Base-by-base conservation (phyloP, 139 green algal genomes). In the Edaphochlamys debaryana region DNA sequence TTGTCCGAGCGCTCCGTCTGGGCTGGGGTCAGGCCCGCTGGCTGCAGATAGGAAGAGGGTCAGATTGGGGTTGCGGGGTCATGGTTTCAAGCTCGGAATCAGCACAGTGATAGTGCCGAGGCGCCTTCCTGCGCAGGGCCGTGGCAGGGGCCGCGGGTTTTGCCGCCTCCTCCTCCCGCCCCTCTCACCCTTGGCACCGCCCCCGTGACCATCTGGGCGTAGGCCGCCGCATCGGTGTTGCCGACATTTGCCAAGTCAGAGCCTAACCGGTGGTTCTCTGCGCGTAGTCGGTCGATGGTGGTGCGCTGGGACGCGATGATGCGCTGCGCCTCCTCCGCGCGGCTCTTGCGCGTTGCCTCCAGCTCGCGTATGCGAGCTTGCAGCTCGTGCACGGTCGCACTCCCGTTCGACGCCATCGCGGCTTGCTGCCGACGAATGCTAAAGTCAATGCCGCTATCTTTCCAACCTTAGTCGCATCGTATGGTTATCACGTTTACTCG, bases 1-100 rank as follows among this genome's bases (percentile, higher is more conserved):
- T 87, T 90, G 54, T 90, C 80, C 20, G 74, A 67, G 3, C 86
- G 80, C 3, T 87, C 86, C 62, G 79, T 64, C 63, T 87, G 86
- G 0, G 74, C 68, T 22, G 56, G 75, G 0, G 75, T 81, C 1
- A 81, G 75, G 1, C 60, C 60, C 8, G 60, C 19, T 0, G 75
- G 60, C 75, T 81, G 75, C 4, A 13, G 37, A n/a, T n/a, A n/a
- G n/a, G n/a, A n/a, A n/a, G n/a, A n/a, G n/a, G n/a, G n/a, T n/a
- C n/a, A 19, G 50, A 25, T 7, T 6, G n/a, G 32, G 1, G 45
- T 8, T 54, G 48, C 48, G 15, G 15, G 48, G 48, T 54, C 48
- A 63, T 4, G 54, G 11, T n/a, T 4, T 27, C 54, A 63, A 63
- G 22, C 54, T n/a, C n/a, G n/a, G n/a, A n/a, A n/a, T n/a, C n/a